Base-by-base conservation (phyloP, 2,329 filamentous ascomycete species). In the Xylaria sp. region DNA sequence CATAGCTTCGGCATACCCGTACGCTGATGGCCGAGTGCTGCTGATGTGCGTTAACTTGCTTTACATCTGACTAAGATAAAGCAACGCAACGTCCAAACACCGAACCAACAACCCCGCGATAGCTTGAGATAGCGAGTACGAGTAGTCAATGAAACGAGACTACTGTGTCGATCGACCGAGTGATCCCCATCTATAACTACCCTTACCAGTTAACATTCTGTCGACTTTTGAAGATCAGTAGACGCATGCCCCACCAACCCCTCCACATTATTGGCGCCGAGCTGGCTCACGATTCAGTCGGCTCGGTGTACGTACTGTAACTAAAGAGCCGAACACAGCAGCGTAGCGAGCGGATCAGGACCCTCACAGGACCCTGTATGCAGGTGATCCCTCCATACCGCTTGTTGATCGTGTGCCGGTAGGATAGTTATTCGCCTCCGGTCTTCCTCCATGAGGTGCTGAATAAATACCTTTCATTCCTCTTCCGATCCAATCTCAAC, bases 281-380 rank as follows among this genome's bases (percentile, higher is more conserved):
- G 23, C 17, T 60, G 46, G 25, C 43, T 65, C 55, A 64, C 51
- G 64, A 67, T 67, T 49, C 54, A 54, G 52, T 49, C 23, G 9
- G 28, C 9, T 4, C 4, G 28, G 9, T 31, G 28, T 31, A 31
- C 37, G 11, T 23, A 28, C 14, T 54, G 42, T 45, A 38, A 17
- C n/a, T 37, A 37, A 21, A 23, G 12, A 25, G 25, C 25, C 42
- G 21, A 14, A 25, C 12, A 4, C 11, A 19, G 19, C 19, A 23
- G 33, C 17, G 17, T 42, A 12, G 49, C 37, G 49, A 43, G 38
- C 47, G 31, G 43, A 37, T 33, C 57, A n/a, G 47, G 64, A 63
- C 61, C 61, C 64, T 54, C 31, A 11, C 9, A 9, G 47, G 64
- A 63, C 61, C 61, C 64, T 62, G 50, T 23, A 11, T 57, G 53